A percentile compares a stretch with the other conserved stretches of the same genome.
Conservation (phyloP, 2,329 filamentous ascomycete genomes). For the Calonectria naviculata region DNA sequence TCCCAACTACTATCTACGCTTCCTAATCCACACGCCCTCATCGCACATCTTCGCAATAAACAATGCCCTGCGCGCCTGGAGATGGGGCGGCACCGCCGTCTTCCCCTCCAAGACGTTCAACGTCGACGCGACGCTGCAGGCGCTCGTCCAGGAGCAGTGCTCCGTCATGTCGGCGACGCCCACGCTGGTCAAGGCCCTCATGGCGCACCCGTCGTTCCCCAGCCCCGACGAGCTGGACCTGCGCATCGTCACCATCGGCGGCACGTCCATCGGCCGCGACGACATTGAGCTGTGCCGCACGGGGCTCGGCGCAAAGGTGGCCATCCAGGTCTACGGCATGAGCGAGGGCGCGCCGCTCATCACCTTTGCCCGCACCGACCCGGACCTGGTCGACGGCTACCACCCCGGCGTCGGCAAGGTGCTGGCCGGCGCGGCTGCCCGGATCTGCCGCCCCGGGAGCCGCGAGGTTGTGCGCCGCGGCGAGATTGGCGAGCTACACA, state of each 20-base stretch:
- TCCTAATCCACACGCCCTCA: slow-evolving; percentile 51
- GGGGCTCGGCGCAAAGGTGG: slow-evolving; percentile 44
- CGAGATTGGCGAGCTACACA: slow-evolving; percentile 53
- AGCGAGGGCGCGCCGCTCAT: slow-evolving; percentile 55
- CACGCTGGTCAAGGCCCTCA: slow-evolving; percentile 47
- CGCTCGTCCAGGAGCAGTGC: slow-evolving; percentile 46
- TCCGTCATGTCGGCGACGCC: slow-evolving; percentile 54
- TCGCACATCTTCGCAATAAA: slow-evolving; percentile 54
- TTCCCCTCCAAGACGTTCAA: slow-evolving; percentile 49
- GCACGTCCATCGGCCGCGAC: slow-evolving; percentile 43
- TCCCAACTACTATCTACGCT: slow-evolving; percentile 41
- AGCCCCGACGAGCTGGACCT: slow-evolving; percentile 41
- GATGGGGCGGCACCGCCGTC: slow-evolving; percentile 47
- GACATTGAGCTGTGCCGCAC: slow-evolving; percentile 47
- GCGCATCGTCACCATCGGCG: slow-evolving; percentile 48
- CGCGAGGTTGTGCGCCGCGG: slow-evolving; percentile 42
- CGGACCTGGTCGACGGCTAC: slow-evolving; percentile 43
- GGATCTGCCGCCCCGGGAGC: slow-evolving; percentile 49
- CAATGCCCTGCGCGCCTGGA: slow-evolving; percentile 51
- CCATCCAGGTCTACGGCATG: slow-evolving; percentile 57
- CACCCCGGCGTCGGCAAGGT: slow-evolving; percentile 55
- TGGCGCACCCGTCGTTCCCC: slow-evolving; percentile 44
- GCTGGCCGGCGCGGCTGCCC: slow-evolving; percentile 51
- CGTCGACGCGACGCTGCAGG: slow-evolving; percentile 44
- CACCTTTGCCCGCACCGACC: slow-evolving; percentile 50